Evolutionary conservation across 192 early-diverging fungal species (phyloP), one percentile per base, ranked within the genome.

Genomic region (Dispira parvispora): DNA sequence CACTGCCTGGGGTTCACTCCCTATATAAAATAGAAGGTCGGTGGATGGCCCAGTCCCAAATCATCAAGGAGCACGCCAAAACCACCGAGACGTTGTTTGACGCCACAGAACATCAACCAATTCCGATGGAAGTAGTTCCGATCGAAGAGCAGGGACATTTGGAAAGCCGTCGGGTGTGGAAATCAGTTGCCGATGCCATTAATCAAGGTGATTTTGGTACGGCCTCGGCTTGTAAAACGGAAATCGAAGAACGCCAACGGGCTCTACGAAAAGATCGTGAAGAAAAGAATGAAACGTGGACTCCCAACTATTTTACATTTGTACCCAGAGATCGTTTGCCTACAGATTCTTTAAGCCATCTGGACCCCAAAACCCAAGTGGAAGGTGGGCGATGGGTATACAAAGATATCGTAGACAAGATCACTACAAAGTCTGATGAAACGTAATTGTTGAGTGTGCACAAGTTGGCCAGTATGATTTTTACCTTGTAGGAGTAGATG

Each of bases 101-200:
- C 61, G 73, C 84, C 43, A 67, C 67, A 10, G 60, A 75, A 20
- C 66, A 77, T 62, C 77, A 74, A 20, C 54, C 79, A 1, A 64
- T 72, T 42, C 79, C 79, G n/a, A 83, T 80, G 32, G 63, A 60
- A 28, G 73, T 89, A 28, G 68, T 71, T 46, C 76, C 85, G 26
- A 42, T 79, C n/a, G 66, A 72, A 1, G 73, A 86, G 61, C 83
- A 86, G 71, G 71, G 70, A 21, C 66, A 64, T 43, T 62, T 87
- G 14, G 87, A 89, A 61, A 85, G 83, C 56, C 85, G 82, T 57
- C 75, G 72, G 21, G 70, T 89, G 32, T 89, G 87, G 87, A 57
- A 78, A 23, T 71, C 73, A 64, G 85, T 89, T 14, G 73, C 85
- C 0, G 73, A 82, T 46, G 84, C 87, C 11, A 72, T 89, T 23